These are phyloP conservation scores for Benincasa hispida DNA, from an alignment of 306 rosid genomes.

Conservation along the genomic window DNA sequence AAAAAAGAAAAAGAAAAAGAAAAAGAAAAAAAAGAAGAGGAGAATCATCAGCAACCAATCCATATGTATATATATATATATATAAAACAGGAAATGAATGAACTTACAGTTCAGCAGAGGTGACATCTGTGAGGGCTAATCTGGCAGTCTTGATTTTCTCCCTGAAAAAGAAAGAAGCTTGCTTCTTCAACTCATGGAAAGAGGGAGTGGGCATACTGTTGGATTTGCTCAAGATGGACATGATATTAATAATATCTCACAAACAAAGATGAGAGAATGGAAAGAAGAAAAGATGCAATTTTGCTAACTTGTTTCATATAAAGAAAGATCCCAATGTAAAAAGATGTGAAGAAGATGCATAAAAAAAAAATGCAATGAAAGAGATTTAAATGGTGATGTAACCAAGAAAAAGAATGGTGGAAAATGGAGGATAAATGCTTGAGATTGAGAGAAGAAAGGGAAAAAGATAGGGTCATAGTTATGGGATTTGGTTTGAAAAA, in stretches of 20 bases:
- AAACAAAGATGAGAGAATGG: too few relatives aligned
- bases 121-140: slow-evolving; percentile 90
- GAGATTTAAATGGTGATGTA: neutral
- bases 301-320: too few relatives aligned
- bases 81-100: too few relatives aligned
- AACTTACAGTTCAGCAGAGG: slow-evolving; percentile 67
- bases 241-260: too few relatives aligned
- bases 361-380: neutral
- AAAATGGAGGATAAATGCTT: neutral
- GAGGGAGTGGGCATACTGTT: slow-evolving; percentile 32
- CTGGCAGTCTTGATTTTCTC: slow-evolving; percentile 90
- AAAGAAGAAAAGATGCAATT: too few relatives aligned
- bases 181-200: slow-evolving; percentile 73
- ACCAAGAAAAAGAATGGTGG: neutral
- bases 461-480: neutral
- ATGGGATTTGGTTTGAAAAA: neutral
- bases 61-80: too few relatives aligned
- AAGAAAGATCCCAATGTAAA: too few relatives aligned
- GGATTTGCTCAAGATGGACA: slow-evolving; percentile 23
- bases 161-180: slow-evolving; percentile 86
- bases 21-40: too few relatives aligned
- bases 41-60: neutral
- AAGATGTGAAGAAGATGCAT: too few relatives aligned
- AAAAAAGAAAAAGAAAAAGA: too few relatives aligned
- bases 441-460: neutral